Conservation (phyloP, 1,284 basidiomycete genomes). For the Tausonia pullulans region DNA sequence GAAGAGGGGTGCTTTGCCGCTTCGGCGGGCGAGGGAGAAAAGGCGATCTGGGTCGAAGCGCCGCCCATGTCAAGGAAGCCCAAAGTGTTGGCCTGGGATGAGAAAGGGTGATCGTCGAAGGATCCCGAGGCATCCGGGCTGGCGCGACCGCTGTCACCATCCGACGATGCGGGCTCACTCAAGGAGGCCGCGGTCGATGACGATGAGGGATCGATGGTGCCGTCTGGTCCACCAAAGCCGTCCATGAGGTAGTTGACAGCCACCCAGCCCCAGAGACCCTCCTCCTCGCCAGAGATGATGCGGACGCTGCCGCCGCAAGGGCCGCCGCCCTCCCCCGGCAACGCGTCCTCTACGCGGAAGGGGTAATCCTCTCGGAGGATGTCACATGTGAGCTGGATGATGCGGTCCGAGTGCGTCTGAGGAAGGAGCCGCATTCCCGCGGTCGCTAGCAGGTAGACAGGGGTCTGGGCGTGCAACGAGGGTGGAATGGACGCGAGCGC, state of each 20-base stretch:
- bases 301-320: constrained; percentile 82
- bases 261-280: constrained; percentile 97
- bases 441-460: constrained; percentile 88
- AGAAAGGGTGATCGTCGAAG: background rate
- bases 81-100: constrained; percentile 50
- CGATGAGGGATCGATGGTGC: background rate
- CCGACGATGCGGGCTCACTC: constrained; percentile 17
- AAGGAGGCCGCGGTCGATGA: background rate
- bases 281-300: constrained; percentile 95
- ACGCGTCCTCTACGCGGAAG: constrained; percentile 26
- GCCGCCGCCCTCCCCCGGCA: constrained; percentile 42
- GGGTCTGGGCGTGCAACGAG: constrained; percentile 67
- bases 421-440: constrained; percentile 91
- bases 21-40: constrained; percentile 48
- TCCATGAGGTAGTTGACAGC: constrained; percentile 99
- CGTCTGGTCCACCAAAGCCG: constrained; percentile 48
- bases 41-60: constrained; percentile 96
- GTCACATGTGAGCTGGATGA: constrained; percentile 65
- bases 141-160: constrained; percentile 15
- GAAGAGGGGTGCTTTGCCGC: constrained; percentile 36
- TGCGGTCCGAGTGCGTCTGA: constrained; percentile 52
- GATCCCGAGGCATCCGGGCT: too few species aligned
- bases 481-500: constrained; percentile 75
- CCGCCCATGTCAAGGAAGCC: constrained; percentile 99
- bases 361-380: constrained; percentile 59